Evolutionary conservation across 2,329 filamentous ascomycete species (phyloP).

Genomic region (Fusarium musae): DNA sequence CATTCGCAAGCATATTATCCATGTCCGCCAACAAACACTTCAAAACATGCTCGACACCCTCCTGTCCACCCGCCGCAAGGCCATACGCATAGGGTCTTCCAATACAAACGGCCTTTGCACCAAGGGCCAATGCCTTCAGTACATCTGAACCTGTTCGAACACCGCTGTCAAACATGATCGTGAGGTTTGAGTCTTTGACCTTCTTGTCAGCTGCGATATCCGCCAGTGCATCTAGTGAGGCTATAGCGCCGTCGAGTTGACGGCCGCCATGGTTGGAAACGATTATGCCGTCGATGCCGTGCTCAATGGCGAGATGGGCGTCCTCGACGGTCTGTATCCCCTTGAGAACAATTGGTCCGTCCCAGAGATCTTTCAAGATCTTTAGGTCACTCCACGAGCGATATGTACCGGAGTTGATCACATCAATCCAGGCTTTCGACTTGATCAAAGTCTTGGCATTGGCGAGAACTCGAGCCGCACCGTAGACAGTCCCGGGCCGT

Average conservation of each 20-base stretch:
- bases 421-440: slow-evolving; percentile 40
- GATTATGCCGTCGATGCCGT: slow-evolving; percentile 54
- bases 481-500: slow-evolving; percentile 37
- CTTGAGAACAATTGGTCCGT: slow-evolving; percentile 60
- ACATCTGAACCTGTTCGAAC: slow-evolving; percentile 54
- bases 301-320: slow-evolving; percentile 50
- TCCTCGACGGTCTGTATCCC: slow-evolving; percentile 56
- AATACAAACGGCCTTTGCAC: slow-evolving; percentile 55
- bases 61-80: slow-evolving; percentile 49
- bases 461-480: slow-evolving; percentile 30
- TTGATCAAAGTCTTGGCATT: slow-evolving; percentile 25
- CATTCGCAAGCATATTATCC: slow-evolving; percentile 66
- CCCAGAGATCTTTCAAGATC: slow-evolving; percentile 69
- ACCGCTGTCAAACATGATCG: slow-evolving; percentile 62
- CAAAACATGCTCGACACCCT: slow-evolving; percentile 66
- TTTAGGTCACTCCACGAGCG: slow-evolving; percentile 71
- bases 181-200: slow-evolving; percentile 50
- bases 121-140: slow-evolving; percentile 54
- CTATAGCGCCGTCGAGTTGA: slow-evolving; percentile 53
- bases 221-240: slow-evolving; percentile 65
- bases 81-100: slow-evolving; percentile 55
- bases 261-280: slow-evolving; percentile 57
- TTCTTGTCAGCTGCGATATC: slow-evolving; percentile 65
- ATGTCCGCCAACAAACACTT: slow-evolving; percentile 54
- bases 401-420: slow-evolving; percentile 52